Evolutionary conservation across 2,329 filamentous ascomycete species (phyloP).

Genomic region (Aspergillus sclerotialis): DNA sequence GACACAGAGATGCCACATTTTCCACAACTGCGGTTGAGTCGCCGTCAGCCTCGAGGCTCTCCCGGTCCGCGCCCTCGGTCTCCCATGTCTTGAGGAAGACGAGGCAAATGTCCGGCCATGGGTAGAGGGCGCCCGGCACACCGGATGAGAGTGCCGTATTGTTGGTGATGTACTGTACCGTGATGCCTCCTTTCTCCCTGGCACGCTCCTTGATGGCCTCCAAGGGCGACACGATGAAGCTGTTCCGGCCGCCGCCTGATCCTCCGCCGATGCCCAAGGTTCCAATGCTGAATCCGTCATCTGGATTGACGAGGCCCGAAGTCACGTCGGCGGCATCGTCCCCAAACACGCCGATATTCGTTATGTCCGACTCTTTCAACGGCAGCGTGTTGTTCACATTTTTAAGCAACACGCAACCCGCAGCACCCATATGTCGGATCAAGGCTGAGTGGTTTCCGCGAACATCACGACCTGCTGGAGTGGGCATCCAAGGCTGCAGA

Average conservation of each 20-base stretch:
- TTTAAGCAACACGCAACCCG: conserved; percentile 50
- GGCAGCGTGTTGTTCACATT: conserved; percentile 45
- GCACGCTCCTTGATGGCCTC: neutral
- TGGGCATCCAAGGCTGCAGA: too few species aligned
- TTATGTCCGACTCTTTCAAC: conserved; percentile 20
- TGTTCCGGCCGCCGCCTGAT: neutral
- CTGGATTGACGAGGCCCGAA: neutral
- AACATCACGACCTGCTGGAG: conserved; percentile 41
- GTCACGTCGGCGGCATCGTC: conserved; percentile 65
- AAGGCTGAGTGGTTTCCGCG: conserved; percentile 34
- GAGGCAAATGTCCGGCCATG: conserved; percentile 44
- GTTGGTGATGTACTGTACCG: conserved; percentile 17
- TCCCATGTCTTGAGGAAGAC: conserved; percentile 81
- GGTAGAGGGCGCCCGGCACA: neutral
- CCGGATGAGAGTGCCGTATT: conserved; percentile 9
- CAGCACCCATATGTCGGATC: conserved; percentile 49
- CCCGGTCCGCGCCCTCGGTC: conserved; percentile 69
- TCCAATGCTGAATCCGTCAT: neutral
- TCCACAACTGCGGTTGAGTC: conserved; percentile 62
- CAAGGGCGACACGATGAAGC: neutral
- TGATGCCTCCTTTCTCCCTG: conserved; percentile 2
- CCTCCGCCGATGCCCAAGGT: neutral
- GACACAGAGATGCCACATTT: conserved; percentile 64
- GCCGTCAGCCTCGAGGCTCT: conserved; percentile 42
- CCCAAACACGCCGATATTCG: conserved; percentile 5